Conservation (phyloP, 495 filamentous ascomycete genomes). For the Pyrenula massariospora region DNA sequence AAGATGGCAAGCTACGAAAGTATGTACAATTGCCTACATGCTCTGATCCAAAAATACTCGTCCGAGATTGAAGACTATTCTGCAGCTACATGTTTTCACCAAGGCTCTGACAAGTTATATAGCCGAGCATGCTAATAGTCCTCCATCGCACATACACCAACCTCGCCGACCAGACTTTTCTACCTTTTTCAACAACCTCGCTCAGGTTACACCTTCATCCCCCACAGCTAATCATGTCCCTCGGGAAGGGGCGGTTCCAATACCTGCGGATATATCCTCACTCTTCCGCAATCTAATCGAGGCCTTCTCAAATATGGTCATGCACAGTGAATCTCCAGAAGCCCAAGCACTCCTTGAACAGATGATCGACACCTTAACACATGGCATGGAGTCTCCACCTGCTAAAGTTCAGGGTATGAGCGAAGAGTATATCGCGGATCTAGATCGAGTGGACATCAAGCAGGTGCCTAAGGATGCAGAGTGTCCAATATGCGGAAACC, state of each 20-base stretch:
- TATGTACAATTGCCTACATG: constrained; percentile 8
- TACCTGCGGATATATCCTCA: constrained; percentile 60
- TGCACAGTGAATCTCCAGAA: constrained; percentile 6
- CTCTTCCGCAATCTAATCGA: constrained; percentile 50
- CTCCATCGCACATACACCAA: constrained; percentile 23
- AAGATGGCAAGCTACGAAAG: constrained; percentile 1
- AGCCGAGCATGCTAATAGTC: constrained; percentile 17
- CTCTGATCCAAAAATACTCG: too few species aligned
- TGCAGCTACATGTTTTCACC: neutral
- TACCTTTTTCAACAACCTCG: constrained; percentile 72
- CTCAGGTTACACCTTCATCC: constrained; percentile 39
- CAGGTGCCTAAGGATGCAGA: constrained; percentile 50
- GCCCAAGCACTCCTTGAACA: constrained; percentile 33
- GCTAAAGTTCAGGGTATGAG: constrained; percentile 59
- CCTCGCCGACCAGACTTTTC: constrained; percentile 70
- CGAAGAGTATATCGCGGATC: constrained; percentile 48
- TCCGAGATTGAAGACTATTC: too few species aligned
- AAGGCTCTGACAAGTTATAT: constrained; percentile 2
- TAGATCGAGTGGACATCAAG: constrained; percentile 71
- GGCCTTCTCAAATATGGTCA: constrained; percentile 36
- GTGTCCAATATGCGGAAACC: constrained; percentile 81
- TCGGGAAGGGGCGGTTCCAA: constrained; percentile 50
- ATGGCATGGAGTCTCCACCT: constrained; percentile 54
- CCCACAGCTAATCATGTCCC: constrained; percentile 23
- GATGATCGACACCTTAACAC: constrained; percentile 52